Base-by-base conservation (phyloP, 768 basidiomycete genomes). In the Ramaria rubella region DNA sequence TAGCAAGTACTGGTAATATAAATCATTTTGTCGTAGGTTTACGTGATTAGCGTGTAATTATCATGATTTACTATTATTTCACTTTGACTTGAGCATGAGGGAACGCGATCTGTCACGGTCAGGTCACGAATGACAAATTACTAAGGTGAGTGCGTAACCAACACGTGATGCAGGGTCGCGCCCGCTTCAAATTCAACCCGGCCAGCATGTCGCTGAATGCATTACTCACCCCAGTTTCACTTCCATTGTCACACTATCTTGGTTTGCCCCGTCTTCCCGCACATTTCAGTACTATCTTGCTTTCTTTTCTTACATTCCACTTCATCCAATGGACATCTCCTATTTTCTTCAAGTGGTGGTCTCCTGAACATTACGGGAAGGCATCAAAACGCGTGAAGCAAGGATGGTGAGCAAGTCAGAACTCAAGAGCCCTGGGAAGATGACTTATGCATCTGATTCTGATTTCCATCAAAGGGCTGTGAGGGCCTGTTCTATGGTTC, bases 401-500 rank as follows among this genome's bases (percentile, higher is more conserved):
- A 71, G 66, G 59, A 70, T 73, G 48, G 77, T 75, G 1, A 73
- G 75, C 60, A 84, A 19, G 9, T 21, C 8, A 5, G 52, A 52
- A 4, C 15, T 4, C 51, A 33, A 5, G 51, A 23, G 52, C 53
- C 29, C 19, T 56, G 0, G 36, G 58, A 43, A 36, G 29, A 12
- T 27, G 50, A 11, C 59, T 56, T 59, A 46, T n/a, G 27, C 24
- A 11, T 34, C 36, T 45, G 58, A 27, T 14, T n/a, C 43, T 44
- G 44, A 21, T 51, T 48, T 29, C 34, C 23, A n/a, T n/a, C n/a
- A n/a, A 46, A 60, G 45, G 52, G 51, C 56, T 26, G 80, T 83
- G 56, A 88, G 82, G 59, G 72, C 85, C 31, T 81, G 85, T 24
- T 90, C 91, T 0, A 81, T 90, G 61, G 72, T 82, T 1, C 88